Evolutionary conservation across 164 flowering plant genomes (phyloP), one percentile per base, ranked within the genome.

Genomic region (Sedum album): DNA sequence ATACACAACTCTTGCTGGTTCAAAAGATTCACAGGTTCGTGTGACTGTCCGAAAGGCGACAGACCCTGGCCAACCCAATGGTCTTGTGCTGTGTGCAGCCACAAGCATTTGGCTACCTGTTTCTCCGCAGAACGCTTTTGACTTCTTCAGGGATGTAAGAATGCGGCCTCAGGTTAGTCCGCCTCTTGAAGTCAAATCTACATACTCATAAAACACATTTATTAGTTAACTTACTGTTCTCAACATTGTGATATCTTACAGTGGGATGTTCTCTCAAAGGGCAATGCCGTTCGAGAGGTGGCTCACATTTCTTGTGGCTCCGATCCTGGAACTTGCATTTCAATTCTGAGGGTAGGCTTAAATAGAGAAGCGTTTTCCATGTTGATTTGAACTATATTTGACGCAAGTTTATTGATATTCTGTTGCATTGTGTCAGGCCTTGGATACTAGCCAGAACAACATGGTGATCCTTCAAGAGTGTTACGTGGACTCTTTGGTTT

Each of bases 401-500:
- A 17, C 15, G 13, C 42, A 39, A 39, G 42, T n/a, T 39, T 39
- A 2, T 39, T 39, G 6, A 39, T 4, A 8, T n/a, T n/a, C n/a
- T n/a, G n/a, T n/a, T n/a, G n/a, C n/a, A n/a, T n/a, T n/a, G n/a
- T n/a, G 8, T 39, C 20, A 89, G 94, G 92, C 88, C 25, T 74
- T 71, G 70, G 85, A 81, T 74, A 69, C 85, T 0, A 83, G 78
- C 73, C 89, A 88, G 74, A 91, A 85, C 84, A 87, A 86, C 79
- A 85, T 86, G 93, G 74, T 91, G 64, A 81, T 92, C 41, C 93
- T 92, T 5, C 98, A 92, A 76, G 97, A 92, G 76, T 84, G 92
- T 76, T 88, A 87, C 80, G 78, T 76, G 30, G 97, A 89, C 69
- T 70, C 86, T 28, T 88, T 92, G 2, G 94, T 94, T 0, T 84